These are phyloP conservation scores for Coemansia sp. DNA, from an alignment of 192 early-diverging fungal genomes.

Conservation along the genomic window DNA sequence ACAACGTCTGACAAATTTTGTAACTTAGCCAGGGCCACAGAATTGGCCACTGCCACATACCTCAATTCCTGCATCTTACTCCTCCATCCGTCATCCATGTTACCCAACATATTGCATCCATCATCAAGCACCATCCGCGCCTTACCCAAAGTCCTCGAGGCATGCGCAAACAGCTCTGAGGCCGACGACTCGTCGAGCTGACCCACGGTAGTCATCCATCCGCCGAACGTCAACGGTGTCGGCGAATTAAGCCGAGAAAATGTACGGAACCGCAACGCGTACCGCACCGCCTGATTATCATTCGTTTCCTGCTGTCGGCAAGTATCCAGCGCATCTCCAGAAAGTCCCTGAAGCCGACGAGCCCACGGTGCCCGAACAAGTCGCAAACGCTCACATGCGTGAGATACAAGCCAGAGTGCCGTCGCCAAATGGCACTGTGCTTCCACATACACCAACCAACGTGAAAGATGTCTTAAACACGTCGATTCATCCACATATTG, in stretches of 20 bases:
- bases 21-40: conserved; percentile 24
- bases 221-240: conserved; percentile 26
- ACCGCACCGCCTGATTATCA: conserved; percentile 18
- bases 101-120: neutral
- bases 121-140: conserved; percentile 12
- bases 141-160: conserved; percentile 8
- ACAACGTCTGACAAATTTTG: neutral
- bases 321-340: conserved; percentile 11
- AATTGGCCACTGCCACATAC: conserved; percentile 27
- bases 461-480: conserved; percentile 14
- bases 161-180: conserved; percentile 34
- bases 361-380: conserved; percentile 36
- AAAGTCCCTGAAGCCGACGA: neutral
- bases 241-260: conserved; percentile 42
- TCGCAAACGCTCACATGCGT: conserved; percentile 29
- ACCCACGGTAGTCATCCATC: conserved; percentile 16
- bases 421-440: conserved; percentile 39
- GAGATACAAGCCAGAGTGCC: conserved; percentile 37
- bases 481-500: neutral
- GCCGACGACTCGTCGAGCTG: conserved; percentile 36
- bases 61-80: conserved; percentile 1
- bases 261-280: conserved; percentile 38
- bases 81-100: conserved; percentile 5
- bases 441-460: conserved; percentile 14
- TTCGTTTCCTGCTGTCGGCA: conserved; percentile 15